Conservation (phyloP, 148 eudicot genomes). For the Silene conica region DNA sequence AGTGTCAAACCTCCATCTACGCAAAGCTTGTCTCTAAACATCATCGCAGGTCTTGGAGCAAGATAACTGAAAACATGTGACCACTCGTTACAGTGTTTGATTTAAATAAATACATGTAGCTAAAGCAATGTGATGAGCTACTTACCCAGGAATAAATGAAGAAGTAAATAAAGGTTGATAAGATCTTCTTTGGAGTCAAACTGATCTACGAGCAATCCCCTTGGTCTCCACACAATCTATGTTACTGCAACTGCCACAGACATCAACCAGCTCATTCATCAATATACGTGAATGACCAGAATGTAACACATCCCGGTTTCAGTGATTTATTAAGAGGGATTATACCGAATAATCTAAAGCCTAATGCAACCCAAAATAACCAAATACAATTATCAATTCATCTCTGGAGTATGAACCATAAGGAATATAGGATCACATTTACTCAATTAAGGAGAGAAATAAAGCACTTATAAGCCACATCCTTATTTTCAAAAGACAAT, state of each 20-base stretch:
- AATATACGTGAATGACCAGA: not conserved
- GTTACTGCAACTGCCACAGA: constrained; percentile 81
- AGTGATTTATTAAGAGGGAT: not conserved
- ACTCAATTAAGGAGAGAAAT: not conserved
- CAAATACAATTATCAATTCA: not conserved
- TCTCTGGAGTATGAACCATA: not conserved
- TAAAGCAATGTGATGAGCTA: not conserved
- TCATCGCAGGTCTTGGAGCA: constrained; percentile 92
- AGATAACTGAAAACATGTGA: constrained; percentile 49
- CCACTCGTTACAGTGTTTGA: constrained; percentile 17
- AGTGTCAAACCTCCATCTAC: constrained; percentile 95
- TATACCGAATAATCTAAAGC: not conserved
- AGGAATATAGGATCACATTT: not conserved
- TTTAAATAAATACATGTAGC: not conserved
- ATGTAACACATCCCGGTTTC: not conserved
- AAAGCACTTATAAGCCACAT: not conserved
- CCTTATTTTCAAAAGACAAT: not conserved
- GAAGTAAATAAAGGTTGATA: constrained; percentile 85
- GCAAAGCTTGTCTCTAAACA: constrained; percentile 87
- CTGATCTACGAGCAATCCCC: constrained; percentile 84
- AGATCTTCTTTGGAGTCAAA: constrained; percentile 98
- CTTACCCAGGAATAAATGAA: constrained; percentile 96
- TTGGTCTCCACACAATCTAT: constrained; percentile 91
- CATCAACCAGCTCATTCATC: not conserved
- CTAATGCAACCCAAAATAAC: not conserved